Evolutionary conservation across 768 basidiomycete genomes (phyloP).

Genomic region (Leccinum pellstonianum): DNA sequence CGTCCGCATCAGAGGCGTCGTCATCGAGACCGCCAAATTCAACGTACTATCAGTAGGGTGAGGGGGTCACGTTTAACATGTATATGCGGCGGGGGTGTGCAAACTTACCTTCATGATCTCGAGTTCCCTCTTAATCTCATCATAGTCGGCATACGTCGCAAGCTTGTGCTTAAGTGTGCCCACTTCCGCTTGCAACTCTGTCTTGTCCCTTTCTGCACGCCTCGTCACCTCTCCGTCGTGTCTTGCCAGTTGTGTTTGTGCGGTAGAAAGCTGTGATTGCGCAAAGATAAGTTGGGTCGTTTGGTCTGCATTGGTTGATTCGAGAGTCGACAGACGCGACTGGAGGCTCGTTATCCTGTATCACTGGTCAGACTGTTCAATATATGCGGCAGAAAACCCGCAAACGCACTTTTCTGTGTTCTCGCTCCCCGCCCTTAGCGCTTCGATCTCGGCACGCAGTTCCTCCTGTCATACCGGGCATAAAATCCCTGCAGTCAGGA

Average conservation of each 20-base stretch:
- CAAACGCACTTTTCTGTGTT: conserved; percentile 61
- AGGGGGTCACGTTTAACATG: not conserved
- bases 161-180: conserved; percentile 68
- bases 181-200: conserved; percentile 55
- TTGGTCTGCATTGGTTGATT: conserved; percentile 44
- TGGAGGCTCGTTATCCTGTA: conserved; percentile 48
- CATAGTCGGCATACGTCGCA: conserved; percentile 80
- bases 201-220: conserved; percentile 18
- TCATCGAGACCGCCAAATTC: conserved; percentile 90
- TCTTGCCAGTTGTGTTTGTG: conserved; percentile 21
- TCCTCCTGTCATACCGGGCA: conserved; percentile 59
- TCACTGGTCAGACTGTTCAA: not conserved
- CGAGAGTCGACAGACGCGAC: conserved; percentile 68
- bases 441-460: conserved; percentile 93
- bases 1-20: conserved; percentile 52
- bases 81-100: too few species aligned
- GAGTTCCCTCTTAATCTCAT: conserved; percentile 96
- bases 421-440: conserved; percentile 77
- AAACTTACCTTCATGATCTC: conserved; percentile 92
- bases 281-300: conserved; percentile 14
- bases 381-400: not conserved
- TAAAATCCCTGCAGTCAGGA: not conserved
- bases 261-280: conserved; percentile 21
- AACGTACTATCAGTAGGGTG: conserved; percentile 63
- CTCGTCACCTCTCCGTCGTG: conserved; percentile 15